Conservation (phyloP, 2,329 filamentous ascomycete species). For the Catunica adiposa region DNA sequence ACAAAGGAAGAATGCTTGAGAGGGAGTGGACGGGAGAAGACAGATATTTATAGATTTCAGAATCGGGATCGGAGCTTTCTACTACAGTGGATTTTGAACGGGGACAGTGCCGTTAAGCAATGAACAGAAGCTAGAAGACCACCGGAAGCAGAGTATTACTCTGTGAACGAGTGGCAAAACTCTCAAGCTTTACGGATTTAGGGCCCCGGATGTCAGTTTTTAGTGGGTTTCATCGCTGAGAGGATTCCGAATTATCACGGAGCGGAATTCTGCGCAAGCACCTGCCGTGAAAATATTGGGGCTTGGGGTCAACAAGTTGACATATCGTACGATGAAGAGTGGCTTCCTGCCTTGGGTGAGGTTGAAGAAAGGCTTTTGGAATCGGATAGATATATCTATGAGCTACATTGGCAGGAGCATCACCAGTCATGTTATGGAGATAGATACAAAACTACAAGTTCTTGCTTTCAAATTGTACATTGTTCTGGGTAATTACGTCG, state of each 20-base stretch:
- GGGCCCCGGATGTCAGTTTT: too few species aligned
- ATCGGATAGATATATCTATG: too few species aligned
- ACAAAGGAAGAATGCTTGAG: neutral
- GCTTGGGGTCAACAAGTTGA: neutral
- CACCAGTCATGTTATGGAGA: too few species aligned
- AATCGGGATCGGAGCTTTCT: neutral
- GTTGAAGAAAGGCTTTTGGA: neutral
- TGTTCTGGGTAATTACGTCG: neutral
- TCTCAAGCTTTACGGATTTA: too few species aligned
- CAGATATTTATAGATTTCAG: conserved; percentile 6
- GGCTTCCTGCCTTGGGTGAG: neutral
- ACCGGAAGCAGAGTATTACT: too few species aligned
- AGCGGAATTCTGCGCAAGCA: too few species aligned
- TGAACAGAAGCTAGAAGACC: neutral
- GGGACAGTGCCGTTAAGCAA: neutral
- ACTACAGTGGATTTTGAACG: neutral
- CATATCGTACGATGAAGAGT: neutral
- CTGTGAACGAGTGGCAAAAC: too few species aligned
- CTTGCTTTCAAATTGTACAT: neutral
- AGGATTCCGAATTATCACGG: too few species aligned
- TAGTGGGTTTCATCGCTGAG: too few species aligned
- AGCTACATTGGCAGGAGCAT: neutral
- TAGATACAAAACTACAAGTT: neutral
- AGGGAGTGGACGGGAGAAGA: neutral
- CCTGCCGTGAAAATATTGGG: too few species aligned